Evolutionary conservation across 495 filamentous ascomycete species (phyloP), one percentile per base, ranked within the genome.

Genomic region (Glutinoglossum americanum): DNA sequence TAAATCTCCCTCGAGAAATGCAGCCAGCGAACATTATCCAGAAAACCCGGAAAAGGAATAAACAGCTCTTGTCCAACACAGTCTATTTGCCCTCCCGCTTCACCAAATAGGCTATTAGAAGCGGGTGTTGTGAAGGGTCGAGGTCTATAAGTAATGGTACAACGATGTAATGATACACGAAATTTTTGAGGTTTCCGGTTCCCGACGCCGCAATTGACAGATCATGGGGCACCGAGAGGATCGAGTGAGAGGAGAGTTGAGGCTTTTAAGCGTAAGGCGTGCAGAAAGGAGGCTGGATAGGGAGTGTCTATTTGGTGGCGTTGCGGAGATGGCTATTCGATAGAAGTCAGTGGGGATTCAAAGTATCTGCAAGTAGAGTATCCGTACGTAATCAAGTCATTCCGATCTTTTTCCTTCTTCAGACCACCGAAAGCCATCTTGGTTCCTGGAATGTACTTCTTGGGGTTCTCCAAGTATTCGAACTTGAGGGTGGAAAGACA

Each of bases 361-460:
- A 1, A 8, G 23, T 41, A 13, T 1, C 32, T 35, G 8, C n/a
- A 58, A 15, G 49, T n/a, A 28, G 54, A n/a, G n/a, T 21, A 51
- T 64, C 77, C 87, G 65, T 84, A 94, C 87, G 89, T 90, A 79
- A 97, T 94, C 64, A 99, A 79, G 75, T 99, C 93, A 73, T 97
- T 97, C 71, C 92, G 79, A 76, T 99, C 92, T 85, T 96, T 96
- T 63, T 77, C 80, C 85, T 99, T 99, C 90, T 99, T 99, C 64
- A 99, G 77, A 69, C 92, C 92, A 76, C 92, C 92, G 72, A 99
- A 99, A 67, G 92, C 92, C 92, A 99, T 99, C 87, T 99, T 99
- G 72, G 92, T 99, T 64, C 92, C 92, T 65, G 92, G 93, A 62
- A 99, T 97, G 81, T 81, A 90, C 73, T 90, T 90, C 77, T 90